phyloP scores from a whole-genome alignment of 768 basidiomycete genomes.

The Agaricus blazei region DNA sequence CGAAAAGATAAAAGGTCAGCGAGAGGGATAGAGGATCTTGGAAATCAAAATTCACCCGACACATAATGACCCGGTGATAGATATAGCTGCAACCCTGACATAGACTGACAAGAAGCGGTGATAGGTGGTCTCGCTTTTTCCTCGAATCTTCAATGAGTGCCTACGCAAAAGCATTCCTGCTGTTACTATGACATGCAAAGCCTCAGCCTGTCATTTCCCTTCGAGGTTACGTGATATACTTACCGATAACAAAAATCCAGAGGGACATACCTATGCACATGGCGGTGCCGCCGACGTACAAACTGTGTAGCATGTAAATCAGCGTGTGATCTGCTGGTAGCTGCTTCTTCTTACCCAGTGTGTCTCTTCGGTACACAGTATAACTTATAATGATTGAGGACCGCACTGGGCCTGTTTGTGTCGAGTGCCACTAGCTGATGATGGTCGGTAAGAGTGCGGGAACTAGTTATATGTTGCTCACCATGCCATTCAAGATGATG shows the following conservation, averaged over 20 bases:
- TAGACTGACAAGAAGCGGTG: background rate
- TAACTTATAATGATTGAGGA: background rate
- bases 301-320: background rate
- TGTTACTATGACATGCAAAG: background rate
- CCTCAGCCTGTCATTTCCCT: background rate
- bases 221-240: background rate
- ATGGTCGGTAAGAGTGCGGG: background rate
- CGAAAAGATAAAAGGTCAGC: background rate
- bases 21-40: background rate
- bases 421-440: background rate
- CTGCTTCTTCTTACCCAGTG: slow-evolving; percentile 1
- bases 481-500: slow-evolving; percentile 3
- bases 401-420: background rate
- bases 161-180: background rate
- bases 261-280: slow-evolving; percentile 1
- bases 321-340: background rate
- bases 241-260: slow-evolving; percentile 7
- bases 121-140: background rate
- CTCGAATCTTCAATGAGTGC: background rate
- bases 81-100: background rate
- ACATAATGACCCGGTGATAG: background rate
- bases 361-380: slow-evolving; percentile 3
- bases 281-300: slow-evolving; percentile 4
- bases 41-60: background rate
- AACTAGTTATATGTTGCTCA: background rate